Base-by-base conservation (phyloP, 83 land plant species). In the Picea abies region DNA sequence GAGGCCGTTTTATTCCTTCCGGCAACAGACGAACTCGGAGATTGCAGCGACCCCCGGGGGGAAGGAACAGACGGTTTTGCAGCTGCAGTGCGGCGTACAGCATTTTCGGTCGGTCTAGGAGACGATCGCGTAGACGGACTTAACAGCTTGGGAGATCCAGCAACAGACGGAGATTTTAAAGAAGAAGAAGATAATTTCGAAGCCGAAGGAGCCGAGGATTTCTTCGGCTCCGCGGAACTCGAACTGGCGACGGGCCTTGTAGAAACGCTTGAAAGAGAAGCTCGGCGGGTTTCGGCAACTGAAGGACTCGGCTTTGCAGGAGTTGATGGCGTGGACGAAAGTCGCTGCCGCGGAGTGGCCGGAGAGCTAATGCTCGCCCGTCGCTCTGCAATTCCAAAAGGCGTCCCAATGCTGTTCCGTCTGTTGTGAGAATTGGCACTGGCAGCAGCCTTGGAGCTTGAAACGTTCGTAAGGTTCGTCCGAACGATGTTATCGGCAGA, bases 361-460 rank as follows among this genome's bases (percentile, higher is more conserved):
- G 56, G 14, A 72, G 25, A 39, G 41, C 76, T 20, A 69, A 69
- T 15, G 73, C 73, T 69, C 22, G 76, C 19, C 22, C 76, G 76
- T 23, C 76, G 76, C 5, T 72, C 76, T 41, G 76, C 16, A 72
- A 19, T 37, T 72, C 52, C 76, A 4, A 17, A 14, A 5, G 73
- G 9, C 23, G 76, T 17, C 52, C 76, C 76, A 20, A 72, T 41
- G 76, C 52, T 72, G 49, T 72, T 72, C 76, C 76, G 76, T 72
- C 76, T 72, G 52, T 41, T 37, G 23, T 39, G 23, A 26, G 22
- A 17, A 39, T 72, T 72, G 29, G 29, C 29, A 26, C 29, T 26
- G 29, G 29, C 41, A 39, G 5, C 41, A 39, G 5, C 41, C 5
- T 39, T 39, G 41, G 41, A 39, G 41, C 41, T 39, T 39, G 41